Evolutionary conservation across 345 rosid genomes (phyloP), one percentile per base, ranked within the genome.

Genomic region (Nephelium lappaceum): DNA sequence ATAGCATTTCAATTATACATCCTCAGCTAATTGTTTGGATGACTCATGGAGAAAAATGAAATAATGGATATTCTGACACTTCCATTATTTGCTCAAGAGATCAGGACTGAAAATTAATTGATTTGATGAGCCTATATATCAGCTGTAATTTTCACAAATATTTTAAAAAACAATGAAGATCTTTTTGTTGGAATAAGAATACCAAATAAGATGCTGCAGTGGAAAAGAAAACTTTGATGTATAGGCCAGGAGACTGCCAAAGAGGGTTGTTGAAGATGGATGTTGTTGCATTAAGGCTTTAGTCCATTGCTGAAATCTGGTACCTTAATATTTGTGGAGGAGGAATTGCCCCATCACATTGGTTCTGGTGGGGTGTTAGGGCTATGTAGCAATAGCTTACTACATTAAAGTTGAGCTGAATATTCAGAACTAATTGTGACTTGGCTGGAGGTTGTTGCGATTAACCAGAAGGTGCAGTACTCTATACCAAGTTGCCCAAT

Each of bases 171-270:
- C 11, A 5, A 0, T 68, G 67, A 39, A 31, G n/a, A 45, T 43
- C 66, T 47, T 58, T 45, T 53, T 68, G 58, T 65, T 57, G 62
- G 76, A 74, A 68, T 69, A 42, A 21, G 16, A 58, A 24, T 70
- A 14, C 21, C 67, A 61, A 69, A 19, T 25, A 39, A 75, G 12
- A 53, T 25, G 43, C 16, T 12, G 69, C 55, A 25, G 24, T 27
- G 21, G 38, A 49, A 8, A 66, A 36, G 69, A 18, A 53, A 66
- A 53, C 58, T 65, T 23, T 31, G 18, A 60, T 58, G 31, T 42
- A 42, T 60, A 21, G 69, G 66, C 55, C 11, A 61, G 19, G 77
- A 60, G 21, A 25, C 36, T 19, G 45, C 60, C 55, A 58, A 49
- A 60, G 74, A 58, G 57, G 27, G 12, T 41, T 36, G 43, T 55